Evolutionary conservation across 1,139 yeast species (phyloP).

Genomic region (Hyphopichia pseudoburtonii): DNA sequence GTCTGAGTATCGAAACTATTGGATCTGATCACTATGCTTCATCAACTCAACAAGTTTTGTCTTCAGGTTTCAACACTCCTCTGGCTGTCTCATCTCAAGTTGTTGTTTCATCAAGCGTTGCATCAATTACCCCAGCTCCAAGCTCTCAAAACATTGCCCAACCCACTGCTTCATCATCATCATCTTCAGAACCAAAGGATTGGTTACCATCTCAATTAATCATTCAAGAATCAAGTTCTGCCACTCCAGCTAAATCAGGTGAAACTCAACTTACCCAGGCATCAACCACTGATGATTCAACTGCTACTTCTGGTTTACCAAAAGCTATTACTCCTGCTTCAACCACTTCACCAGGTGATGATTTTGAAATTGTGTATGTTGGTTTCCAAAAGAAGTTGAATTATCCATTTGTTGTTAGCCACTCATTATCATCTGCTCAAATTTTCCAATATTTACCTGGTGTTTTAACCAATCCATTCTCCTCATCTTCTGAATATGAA

Average conservation of each 20-base stretch:
- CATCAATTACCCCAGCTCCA: conserved; percentile 2
- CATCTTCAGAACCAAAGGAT: conserved; percentile 20
- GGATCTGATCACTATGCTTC: too few relatives aligned
- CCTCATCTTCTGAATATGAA: conserved; percentile 22
- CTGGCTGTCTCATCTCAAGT: too few relatives aligned
- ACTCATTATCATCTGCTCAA: conserved; percentile 71
- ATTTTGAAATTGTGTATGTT: conserved; percentile 58
- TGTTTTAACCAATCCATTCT: conserved; percentile 55
- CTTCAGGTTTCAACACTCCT: neutral
- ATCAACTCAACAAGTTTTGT: neutral
- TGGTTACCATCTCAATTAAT: conserved; percentile 56
- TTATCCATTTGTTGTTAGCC: conserved; percentile 68
- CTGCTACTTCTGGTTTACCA: conserved; percentile 58
- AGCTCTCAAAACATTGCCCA: conserved; percentile 1
- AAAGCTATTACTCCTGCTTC: conserved; percentile 62
- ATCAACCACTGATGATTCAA: conserved; percentile 26
- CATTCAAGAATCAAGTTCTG: conserved; percentile 26
- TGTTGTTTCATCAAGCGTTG: neutral
- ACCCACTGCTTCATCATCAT: too few relatives aligned
- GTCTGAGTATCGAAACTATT: too few relatives aligned
- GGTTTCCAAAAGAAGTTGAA: conserved; percentile 72
- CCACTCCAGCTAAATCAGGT: conserved; percentile 29
- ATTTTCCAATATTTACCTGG: conserved; percentile 69
- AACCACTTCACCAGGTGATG: conserved; percentile 43
- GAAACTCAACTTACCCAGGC: conserved; percentile 31